A percentile compares a stretch with the other conserved stretches of the same genome.
Conservation (phyloP, 1,139 yeast species). For the Diutina catenulata region DNA sequence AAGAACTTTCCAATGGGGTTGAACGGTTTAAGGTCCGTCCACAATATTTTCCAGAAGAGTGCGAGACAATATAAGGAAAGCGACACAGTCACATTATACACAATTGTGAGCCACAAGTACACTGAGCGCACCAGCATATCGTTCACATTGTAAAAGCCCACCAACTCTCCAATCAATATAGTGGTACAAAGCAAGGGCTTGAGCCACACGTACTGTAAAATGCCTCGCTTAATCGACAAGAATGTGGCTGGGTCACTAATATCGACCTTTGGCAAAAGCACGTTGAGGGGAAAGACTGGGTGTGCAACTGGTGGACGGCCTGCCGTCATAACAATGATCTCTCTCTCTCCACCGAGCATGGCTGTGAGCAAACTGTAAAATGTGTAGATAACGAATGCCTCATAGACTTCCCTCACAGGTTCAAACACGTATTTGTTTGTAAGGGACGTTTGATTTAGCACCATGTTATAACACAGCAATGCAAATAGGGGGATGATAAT, state of each 20-base stretch:
- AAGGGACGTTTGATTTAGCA: constrained; percentile 28
- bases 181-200: constrained; percentile 67
- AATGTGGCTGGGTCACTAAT: constrained; percentile 80
- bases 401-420: constrained; percentile 82
- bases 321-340: constrained; percentile 60
- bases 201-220: constrained; percentile 90
- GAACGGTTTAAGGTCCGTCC: constrained; percentile 64
- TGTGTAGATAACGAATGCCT: constrained; percentile 91
- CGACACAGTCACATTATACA: constrained; percentile 74
- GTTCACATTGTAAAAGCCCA: constrained; percentile 40
- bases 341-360: constrained; percentile 85
- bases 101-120: constrained; percentile 54
- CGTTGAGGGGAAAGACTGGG: constrained; percentile 43
- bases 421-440: constrained; percentile 42
- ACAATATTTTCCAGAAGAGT: constrained; percentile 81
- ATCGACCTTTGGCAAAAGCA: constrained; percentile 49
- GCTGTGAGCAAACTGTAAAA: constrained; percentile 76
- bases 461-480: constrained; percentile 38
- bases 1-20: constrained; percentile 87
- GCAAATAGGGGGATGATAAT: constrained; percentile 52
- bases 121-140: constrained; percentile 37
- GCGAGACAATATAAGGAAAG: constrained; percentile 78
- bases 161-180: constrained; percentile 38
- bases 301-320: constrained; percentile 68
- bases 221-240: constrained; percentile 68